These are phyloP conservation scores for Simplicillium sp. DNA, from an alignment of 2,329 filamentous ascomycete species.

Conservation along the genomic window DNA sequence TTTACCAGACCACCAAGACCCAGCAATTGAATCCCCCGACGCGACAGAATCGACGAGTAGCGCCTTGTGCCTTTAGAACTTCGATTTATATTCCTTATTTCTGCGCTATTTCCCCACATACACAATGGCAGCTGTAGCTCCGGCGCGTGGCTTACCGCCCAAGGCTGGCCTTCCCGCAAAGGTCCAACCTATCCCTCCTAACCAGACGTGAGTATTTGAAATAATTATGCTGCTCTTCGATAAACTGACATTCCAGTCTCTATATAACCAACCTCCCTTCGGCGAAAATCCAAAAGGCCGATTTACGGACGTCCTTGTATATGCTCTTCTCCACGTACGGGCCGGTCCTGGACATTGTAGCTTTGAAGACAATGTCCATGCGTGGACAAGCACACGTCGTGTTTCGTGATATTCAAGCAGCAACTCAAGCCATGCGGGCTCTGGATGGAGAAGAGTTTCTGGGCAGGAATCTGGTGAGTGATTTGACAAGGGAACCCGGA, in stretches of 20 bases:
- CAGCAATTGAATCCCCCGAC: too few relatives aligned
- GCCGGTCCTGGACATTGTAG: conserved; percentile 82
- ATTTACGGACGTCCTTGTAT: conserved; percentile 81
- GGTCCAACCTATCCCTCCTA: conserved; percentile 52
- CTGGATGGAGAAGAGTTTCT: conserved; percentile 81
- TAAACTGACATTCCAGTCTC: conserved; percentile 42
- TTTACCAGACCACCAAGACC: too few relatives aligned
- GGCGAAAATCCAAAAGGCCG: conserved; percentile 80
- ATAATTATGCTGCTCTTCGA: not conserved
- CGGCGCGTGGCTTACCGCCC: conserved; percentile 24
- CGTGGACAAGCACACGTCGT: conserved; percentile 91
- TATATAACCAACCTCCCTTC: conserved; percentile 82
- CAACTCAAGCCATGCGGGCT: conserved; percentile 85
- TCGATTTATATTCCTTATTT: too few relatives aligned
- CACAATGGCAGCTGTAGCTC: conserved; percentile 22
- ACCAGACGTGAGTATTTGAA: conserved; percentile 57
- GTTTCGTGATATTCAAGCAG: conserved; percentile 81
- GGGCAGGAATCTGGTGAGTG: conserved; percentile 70
- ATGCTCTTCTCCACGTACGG: conserved; percentile 92
- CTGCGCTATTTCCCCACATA: conserved; percentile 17
- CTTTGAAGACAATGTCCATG: conserved; percentile 84
- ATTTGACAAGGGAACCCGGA: not conserved
- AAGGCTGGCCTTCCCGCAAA: conserved; percentile 36
- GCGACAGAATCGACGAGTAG: too few relatives aligned
- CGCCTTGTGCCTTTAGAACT: not conserved